Conservation (phyloP, 1,139 yeast species). For the Candida sojae region DNA sequence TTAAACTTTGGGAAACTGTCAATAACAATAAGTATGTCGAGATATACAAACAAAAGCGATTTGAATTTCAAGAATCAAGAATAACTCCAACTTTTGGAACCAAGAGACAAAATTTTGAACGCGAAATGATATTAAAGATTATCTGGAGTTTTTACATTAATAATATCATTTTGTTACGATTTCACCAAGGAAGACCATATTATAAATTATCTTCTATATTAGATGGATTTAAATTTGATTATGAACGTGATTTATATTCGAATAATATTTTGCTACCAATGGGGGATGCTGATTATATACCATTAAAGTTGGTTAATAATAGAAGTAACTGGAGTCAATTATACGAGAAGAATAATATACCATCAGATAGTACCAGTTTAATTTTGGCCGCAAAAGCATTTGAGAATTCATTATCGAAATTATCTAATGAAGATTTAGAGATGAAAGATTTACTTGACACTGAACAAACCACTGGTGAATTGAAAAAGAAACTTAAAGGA, state of each 20-base stretch:
- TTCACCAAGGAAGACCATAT: conserved; percentile 44
- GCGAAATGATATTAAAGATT: conserved; percentile 37
- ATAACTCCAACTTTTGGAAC: conserved; percentile 18
- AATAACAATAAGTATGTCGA: conserved; percentile 25
- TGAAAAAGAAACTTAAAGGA: conserved; percentile 8
- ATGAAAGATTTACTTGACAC: conserved; percentile 10
- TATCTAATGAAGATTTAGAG: conserved; percentile 21
- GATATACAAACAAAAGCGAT: conserved; percentile 16
- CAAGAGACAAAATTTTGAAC: conserved; percentile 33
- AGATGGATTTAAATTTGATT: conserved; percentile 15
- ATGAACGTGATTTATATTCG: conserved; percentile 16
- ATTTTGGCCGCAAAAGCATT: conserved; percentile 26
- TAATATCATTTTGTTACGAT: conserved; percentile 31
- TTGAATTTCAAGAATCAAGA: conserved; percentile 11
- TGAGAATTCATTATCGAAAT: conserved; percentile 28
- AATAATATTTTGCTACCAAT: conserved; percentile 18
- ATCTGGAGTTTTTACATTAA: conserved; percentile 46
- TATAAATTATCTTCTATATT: conserved; percentile 16
- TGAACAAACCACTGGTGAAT: conserved; percentile 7
- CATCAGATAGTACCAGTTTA: conserved; percentile 13
- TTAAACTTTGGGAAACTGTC: conserved; percentile 25
- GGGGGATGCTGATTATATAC: conserved; percentile 13
- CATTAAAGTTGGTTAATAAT: conserved; percentile 9
- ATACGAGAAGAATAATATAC: conserved; percentile 9
- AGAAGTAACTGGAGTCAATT: conserved; percentile 15